Evolutionary conservation across 768 basidiomycete species (phyloP).

Genomic region (Hysterangium stoloniferum): DNA sequence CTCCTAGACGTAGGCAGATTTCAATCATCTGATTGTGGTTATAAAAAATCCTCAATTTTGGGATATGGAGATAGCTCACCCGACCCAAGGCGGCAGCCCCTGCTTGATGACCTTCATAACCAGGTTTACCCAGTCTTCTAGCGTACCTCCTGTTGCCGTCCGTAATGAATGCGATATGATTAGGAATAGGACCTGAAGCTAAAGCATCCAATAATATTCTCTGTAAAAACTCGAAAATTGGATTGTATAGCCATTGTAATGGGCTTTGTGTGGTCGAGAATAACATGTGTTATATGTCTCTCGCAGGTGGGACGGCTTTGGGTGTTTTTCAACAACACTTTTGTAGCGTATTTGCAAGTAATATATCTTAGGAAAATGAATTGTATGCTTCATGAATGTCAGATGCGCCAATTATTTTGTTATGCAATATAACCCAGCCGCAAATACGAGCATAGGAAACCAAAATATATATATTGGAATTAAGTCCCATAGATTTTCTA

Average conservation of each 20-base stretch:
- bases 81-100: slow-evolving; percentile 75
- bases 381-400: too few relatives aligned
- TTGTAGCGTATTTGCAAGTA: too few relatives aligned
- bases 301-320: too few relatives aligned
- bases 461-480: too few relatives aligned
- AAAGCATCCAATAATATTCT: slow-evolving; percentile 58
- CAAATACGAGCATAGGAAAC: too few relatives aligned
- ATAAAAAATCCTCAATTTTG: neutral
- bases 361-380: too few relatives aligned
- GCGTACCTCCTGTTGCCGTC: slow-evolving; percentile 95
- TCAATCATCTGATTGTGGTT: slow-evolving; percentile 75
- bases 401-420: too few relatives aligned
- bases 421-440: too few relatives aligned
- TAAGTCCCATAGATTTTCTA: too few relatives aligned
- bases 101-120: slow-evolving; percentile 75
- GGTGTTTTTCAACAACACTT: too few relatives aligned
- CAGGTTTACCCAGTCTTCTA: slow-evolving; percentile 51
- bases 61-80: slow-evolving; percentile 38
- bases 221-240: slow-evolving; percentile 16
- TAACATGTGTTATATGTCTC: too few relatives aligned
- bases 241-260: slow-evolving; percentile 2
- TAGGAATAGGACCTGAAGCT: slow-evolving; percentile 75
- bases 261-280: too few relatives aligned
- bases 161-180: slow-evolving; percentile 93
- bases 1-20: slow-evolving; percentile 70